A percentile compares a stretch with the other conserved stretches of the same genome.
Conservation (phyloP, 345 rosid genomes). For the Linum lewisii region DNA sequence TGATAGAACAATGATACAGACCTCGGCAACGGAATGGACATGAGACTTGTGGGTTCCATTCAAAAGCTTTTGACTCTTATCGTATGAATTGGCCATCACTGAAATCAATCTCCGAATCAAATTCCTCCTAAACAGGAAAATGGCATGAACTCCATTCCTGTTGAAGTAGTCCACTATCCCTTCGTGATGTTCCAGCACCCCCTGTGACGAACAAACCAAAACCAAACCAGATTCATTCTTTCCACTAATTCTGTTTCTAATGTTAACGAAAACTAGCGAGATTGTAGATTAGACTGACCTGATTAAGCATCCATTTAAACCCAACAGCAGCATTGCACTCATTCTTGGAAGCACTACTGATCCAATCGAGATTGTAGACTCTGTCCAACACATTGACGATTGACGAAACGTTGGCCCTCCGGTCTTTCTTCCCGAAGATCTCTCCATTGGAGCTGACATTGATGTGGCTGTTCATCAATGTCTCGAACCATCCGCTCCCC, state of each 20-base stretch:
- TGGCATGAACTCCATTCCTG: conserved; percentile 25
- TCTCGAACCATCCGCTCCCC: conserved; percentile 38
- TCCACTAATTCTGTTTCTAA: neutral
- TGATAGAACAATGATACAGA: neutral
- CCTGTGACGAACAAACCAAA: conserved; percentile 9
- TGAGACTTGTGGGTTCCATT: conserved; percentile 35
- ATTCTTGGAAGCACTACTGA: conserved; percentile 31
- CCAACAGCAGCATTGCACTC: conserved; percentile 35
- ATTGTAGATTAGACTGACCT: conserved; percentile 11
- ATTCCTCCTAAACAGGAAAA: conserved; percentile 29
- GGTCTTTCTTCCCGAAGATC: conserved; percentile 21
- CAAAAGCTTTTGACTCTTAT: conserved; percentile 20
- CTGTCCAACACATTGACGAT: conserved; percentile 19
- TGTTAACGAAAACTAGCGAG: no score
- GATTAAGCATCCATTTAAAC: conserved; percentile 38
- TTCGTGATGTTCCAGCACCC: conserved; percentile 23
- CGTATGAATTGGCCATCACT: conserved; percentile 25
- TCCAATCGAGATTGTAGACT: conserved; percentile 29
- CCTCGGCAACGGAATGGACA: conserved; percentile 27
- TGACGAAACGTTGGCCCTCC: conserved; percentile 24
- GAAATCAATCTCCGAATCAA: conserved; percentile 32
- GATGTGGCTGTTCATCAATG: conserved; percentile 33
- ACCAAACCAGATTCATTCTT: neutral
- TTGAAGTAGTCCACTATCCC: conserved; percentile 28
- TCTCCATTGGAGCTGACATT: conserved; percentile 36